Percentiles rank a stretch among this genome's conserved stretches.
phyloP scores from a whole-genome alignment of 257 asterid genomes.

The Nemophila menziesii region DNA sequence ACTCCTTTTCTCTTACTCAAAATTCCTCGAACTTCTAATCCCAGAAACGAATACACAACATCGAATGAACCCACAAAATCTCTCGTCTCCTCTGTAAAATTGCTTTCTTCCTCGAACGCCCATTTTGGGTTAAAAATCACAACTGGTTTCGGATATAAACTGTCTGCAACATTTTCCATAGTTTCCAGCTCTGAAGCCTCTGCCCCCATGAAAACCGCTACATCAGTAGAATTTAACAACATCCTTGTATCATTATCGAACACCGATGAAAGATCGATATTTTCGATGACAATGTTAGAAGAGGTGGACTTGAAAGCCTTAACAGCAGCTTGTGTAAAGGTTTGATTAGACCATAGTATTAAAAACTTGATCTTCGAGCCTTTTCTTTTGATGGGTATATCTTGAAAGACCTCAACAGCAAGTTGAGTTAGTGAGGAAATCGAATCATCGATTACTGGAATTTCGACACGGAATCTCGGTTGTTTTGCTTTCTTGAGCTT shows the following conservation, averaged over 20 bases:
- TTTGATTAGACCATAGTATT: conserved; percentile 42
- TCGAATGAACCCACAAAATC: conserved; percentile 65
- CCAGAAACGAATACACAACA: conserved; percentile 71
- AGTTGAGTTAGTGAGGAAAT: conserved; percentile 45
- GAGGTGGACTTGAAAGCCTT: conserved; percentile 35
- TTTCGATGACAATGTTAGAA: conserved; percentile 32
- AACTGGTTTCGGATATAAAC: conserved; percentile 51
- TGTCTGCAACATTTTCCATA: conserved; percentile 37
- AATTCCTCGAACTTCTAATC: conserved; percentile 79
- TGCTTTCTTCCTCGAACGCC: conserved; percentile 62
- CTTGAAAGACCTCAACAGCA: conserved; percentile 58
- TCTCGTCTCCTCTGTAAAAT: conserved; percentile 40
- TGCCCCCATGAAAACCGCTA: conserved; percentile 49
- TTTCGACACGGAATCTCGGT: conserved; percentile 68
- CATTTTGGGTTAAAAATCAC: conserved; percentile 81
- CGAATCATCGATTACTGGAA: conserved; percentile 73
- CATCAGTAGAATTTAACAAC: conserved; percentile 40
- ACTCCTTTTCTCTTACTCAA: conserved; percentile 61
- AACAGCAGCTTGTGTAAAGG: conserved; percentile 36
- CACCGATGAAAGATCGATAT: conserved; percentile 31
- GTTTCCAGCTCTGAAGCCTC: conserved; percentile 41
- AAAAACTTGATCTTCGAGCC: conserved; percentile 40
- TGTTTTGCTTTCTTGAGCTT: conserved; percentile 75
- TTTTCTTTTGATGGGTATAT: conserved; percentile 50
- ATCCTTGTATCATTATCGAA: conserved; percentile 28